phyloP scores from a whole-genome alignment of 164 flowering plant species.

The Umbellularia californica region DNA sequence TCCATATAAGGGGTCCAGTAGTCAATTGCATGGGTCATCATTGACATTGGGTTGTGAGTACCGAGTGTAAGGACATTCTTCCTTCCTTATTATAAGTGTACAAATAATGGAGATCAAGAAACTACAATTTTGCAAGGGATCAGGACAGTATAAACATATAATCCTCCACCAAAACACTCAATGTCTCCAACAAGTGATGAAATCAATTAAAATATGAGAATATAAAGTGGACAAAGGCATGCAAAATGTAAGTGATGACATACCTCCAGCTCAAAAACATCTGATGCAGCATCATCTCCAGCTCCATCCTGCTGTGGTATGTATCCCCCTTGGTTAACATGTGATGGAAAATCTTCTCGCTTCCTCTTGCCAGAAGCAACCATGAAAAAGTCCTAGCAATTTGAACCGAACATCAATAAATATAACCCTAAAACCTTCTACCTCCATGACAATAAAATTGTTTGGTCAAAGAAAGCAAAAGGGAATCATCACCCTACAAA shows the following conservation, averaged over 20 bases:
- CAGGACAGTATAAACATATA: too few species aligned
- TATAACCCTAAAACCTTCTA: too few species aligned
- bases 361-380: conserved; percentile 74
- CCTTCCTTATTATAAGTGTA: too few species aligned
- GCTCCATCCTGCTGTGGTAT: conserved; percentile 99
- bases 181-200: neutral
- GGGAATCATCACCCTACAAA: neutral
- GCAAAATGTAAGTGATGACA: conserved; percentile 2
- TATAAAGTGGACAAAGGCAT: neutral
- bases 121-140: too few species aligned
- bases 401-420: neutral
- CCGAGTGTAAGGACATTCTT: too few species aligned
- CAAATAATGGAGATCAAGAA: too few species aligned
- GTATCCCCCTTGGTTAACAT: conserved; percentile 51
- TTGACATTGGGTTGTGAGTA: too few species aligned
- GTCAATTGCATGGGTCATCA: too few species aligned
- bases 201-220: neutral
- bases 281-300: conserved; percentile 39
- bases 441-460: neutral
- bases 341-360: conserved; percentile 64
- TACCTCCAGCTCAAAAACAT: conserved; percentile 38
- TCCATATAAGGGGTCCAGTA: too few species aligned
- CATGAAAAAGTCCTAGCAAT: conserved; percentile 66
- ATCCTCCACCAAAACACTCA: too few species aligned
- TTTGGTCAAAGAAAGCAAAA: too few species aligned